Evolutionary conservation across 2,329 filamentous ascomycete genomes (phyloP), one percentile per base, ranked within the genome.

Genomic region (Cadophora sp.): DNA sequence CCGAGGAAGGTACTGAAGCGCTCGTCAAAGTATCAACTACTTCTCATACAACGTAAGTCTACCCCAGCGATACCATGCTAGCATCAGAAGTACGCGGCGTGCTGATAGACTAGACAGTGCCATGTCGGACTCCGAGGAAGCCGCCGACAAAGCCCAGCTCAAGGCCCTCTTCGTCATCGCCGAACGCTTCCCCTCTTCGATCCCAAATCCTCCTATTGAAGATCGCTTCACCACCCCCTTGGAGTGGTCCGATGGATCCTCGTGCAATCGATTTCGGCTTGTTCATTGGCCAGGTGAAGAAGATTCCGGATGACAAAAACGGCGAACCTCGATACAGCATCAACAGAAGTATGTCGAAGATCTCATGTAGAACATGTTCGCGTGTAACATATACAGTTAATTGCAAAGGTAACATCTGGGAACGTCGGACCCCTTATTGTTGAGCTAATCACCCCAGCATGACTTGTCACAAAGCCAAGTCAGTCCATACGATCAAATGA

Each of bases 181-280:
- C n/a, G 29, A 8, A 1, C 19, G n/a, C 9, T n/a, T 22, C 55
- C 40, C 31, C 1, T 22, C 29, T 34, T 3, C 2, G 5, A 34
- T 5, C 29, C n/a, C 31, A 19, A 29, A 5, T 6, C 1, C 7
- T 29, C 34, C 8, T 1, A 26, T 24, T 26, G 31, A 26, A 26
- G 55, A 59, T 59, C 55, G 31, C 3, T 59, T 59, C 55, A 26
- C 31, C 7, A 59, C 55, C 31, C 26, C 26, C 9, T n/a, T 59
- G 55, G 55, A 43, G 6, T 7, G 31, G 31, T 22, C 11, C 11
- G 11, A 5, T 12, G 1, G 31, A 59, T 26, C 7, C 31, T 5
- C 29, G 11, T 5, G 31, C 55, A 14, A 4, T 58, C 3, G 55
- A 19, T 8, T 58, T 58, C 19, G 50, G 50, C 12, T 3, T 27